These are phyloP conservation scores for Phlegmacium glaucopus DNA, from an alignment of 768 basidiomycete species.

Conservation along the genomic window DNA sequence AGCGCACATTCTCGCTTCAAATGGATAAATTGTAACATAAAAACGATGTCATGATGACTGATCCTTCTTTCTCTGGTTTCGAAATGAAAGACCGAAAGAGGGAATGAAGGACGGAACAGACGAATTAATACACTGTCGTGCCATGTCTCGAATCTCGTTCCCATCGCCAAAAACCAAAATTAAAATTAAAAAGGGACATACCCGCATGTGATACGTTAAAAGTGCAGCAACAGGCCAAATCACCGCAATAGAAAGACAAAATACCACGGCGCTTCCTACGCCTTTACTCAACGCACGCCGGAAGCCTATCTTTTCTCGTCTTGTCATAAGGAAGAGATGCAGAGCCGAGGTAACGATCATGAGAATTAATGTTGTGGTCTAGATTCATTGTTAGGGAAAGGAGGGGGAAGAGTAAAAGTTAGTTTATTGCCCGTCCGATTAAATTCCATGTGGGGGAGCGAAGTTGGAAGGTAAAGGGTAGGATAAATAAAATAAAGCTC, in stretches of 20 bases:
- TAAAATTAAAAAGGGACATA: conserved; percentile 35
- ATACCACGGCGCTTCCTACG: conserved; percentile 79
- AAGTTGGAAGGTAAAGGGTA: background rate
- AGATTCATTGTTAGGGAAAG: background rate
- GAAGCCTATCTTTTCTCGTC: conserved; percentile 42
- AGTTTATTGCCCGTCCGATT: too few relatives aligned
- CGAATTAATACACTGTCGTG: too few relatives aligned
- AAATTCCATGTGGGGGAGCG: background rate
- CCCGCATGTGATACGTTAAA: conserved; percentile 81
- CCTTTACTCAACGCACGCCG: conserved; percentile 47
- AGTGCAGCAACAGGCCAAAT: conserved; percentile 84
- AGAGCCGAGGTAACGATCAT: conserved; percentile 81
- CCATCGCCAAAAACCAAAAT: background rate
- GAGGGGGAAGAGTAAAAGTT: background rate
- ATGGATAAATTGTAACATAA: background rate
- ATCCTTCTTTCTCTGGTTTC: background rate
- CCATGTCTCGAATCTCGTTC: too few relatives aligned
- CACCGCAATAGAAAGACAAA: conserved; percentile 64
- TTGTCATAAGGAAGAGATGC: conserved; percentile 71
- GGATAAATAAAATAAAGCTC: conserved; percentile 29
- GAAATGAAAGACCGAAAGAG: too few relatives aligned
- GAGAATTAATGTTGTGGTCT: conserved; percentile 74
- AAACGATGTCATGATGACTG: background rate
- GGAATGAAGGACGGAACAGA: too few relatives aligned
- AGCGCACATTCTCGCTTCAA: conserved; percentile 3